Percentiles rank a stretch among this genome's conserved stretches.
phyloP scores from a whole-genome alignment of 306 rosid genomes.

The Casuarina equisetifolia region DNA sequence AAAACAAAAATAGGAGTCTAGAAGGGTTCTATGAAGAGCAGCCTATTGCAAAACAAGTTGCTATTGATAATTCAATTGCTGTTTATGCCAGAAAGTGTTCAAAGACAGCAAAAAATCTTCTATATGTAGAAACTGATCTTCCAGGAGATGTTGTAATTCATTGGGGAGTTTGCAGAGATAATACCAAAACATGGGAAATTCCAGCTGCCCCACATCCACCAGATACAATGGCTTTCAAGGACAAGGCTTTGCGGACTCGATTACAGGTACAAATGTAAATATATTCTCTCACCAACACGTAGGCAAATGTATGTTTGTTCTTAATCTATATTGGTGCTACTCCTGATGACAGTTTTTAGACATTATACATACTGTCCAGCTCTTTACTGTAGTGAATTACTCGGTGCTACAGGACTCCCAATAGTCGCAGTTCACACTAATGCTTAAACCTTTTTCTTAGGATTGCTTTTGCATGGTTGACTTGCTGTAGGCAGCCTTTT shows the following conservation, averaged over 20 bases:
- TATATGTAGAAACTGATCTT: slow-evolving; percentile 73
- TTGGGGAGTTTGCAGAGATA: slow-evolving; percentile 92
- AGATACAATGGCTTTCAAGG: slow-evolving; percentile 61
- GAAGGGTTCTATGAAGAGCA: slow-evolving; percentile 74
- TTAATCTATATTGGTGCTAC: not conserved
- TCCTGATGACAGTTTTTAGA: slow-evolving; percentile 4
- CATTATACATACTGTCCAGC: not conserved
- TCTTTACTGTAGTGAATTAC: not conserved
- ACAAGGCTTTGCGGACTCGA: slow-evolving; percentile 74
- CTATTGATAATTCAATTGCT: slow-evolving; percentile 46
- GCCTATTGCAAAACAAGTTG: slow-evolving; percentile 59
- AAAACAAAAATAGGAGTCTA: slow-evolving; percentile 39
- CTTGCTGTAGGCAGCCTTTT: not conserved
- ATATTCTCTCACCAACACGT: slow-evolving; percentile 6
- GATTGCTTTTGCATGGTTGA: not conserved
- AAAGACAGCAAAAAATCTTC: slow-evolving; percentile 60
- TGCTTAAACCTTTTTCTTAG: not conserved
- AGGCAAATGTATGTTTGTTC: slow-evolving; percentile 13
- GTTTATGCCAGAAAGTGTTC: slow-evolving; percentile 62
- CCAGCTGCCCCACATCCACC: slow-evolving; percentile 77
- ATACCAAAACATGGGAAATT: slow-evolving; percentile 74
- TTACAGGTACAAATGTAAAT: slow-evolving; percentile 53
- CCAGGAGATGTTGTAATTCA: slow-evolving; percentile 72
- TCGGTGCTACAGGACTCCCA: not conserved
- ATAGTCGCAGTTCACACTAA: not conserved